Base-by-base conservation (phyloP, 306 rosid genomes). In the Ammopiptanthus mongolicus region DNA sequence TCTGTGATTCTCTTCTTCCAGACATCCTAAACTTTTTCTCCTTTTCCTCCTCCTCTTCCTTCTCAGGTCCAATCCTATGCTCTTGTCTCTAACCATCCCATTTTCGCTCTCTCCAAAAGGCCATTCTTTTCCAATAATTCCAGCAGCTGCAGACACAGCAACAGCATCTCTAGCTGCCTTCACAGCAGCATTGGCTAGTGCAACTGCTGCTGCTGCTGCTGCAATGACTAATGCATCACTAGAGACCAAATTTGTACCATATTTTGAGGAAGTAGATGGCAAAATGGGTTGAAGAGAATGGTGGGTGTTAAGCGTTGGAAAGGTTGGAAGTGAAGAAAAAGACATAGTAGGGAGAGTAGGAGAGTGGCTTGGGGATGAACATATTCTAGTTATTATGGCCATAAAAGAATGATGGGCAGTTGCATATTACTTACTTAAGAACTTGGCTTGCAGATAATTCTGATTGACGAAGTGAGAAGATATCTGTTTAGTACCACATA, bases 41-140 rank as follows among this genome's bases (percentile, higher is more conserved):
- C 87, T 84, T 58, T 83, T 86, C 81, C 84, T 87, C 57, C 90
- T 84, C 28, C 62, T 84, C 78, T 47, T 86, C 80, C 88, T 89
- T 58, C 90, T 85, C 80, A 65, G 44, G 29, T 48, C 86, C 78
- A 78, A 41, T 22, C 85, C 88, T 33, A 46, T 65, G 65, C 65
- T 48, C 65, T 6, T 77, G 46, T 34, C 70, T 23, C 56, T 33
- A 79, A 37, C 76, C 59, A 79, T 36, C 59, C 47, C 56, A 69
- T 62, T 77, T 25, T 72, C 88, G 86, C 44, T 36, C 21, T 34
- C 84, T 41, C 39, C 48, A 77, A 57, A 79, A 71, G 76, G 18
- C 82, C 84, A 79, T 44, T 39, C 81, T 25, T 52, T 80, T 13
- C 71, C 80, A 71, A 34, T 78, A 71, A 34, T 29, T n/a, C 77